Conservation (phyloP, 139 green algal species). For the Tetradesmus obliquus region DNA sequence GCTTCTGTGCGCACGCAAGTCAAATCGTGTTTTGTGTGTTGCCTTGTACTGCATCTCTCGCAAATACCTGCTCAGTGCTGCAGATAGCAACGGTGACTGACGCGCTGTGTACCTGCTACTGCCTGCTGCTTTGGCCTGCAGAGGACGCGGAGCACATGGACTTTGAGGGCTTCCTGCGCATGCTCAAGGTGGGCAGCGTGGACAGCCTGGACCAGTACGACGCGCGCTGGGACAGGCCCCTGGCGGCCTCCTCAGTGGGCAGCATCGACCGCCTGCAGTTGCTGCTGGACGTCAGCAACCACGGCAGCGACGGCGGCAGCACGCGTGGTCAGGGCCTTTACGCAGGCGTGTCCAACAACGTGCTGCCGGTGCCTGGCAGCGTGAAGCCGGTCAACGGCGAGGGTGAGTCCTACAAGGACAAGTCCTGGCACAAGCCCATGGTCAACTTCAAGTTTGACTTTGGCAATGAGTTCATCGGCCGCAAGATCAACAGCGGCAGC, state of each 20-base stretch:
- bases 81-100: background rate
- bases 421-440: slow-evolving; percentile 43
- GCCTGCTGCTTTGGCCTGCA: background rate
- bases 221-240: slow-evolving; percentile 50
- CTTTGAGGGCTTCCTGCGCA: slow-evolving; percentile 59
- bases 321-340: slow-evolving; percentile 15
- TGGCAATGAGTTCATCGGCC: slow-evolving; percentile 29
- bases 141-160: slow-evolving; percentile 49
- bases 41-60: too few relatives aligned
- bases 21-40: too few relatives aligned
- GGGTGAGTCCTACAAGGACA: slow-evolving; percentile 26
- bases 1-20: background rate
- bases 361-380: background rate
- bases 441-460: slow-evolving; percentile 54
- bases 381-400: background rate
- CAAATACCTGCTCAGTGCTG: background rate
- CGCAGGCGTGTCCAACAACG: background rate
- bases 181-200: slow-evolving; percentile 49
- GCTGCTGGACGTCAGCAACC: slow-evolving; percentile 40
- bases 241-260: background rate
- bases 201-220: slow-evolving; percentile 66
- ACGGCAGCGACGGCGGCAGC: slow-evolving; percentile 35
- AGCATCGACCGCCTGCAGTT: slow-evolving; percentile 55
- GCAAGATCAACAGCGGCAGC: background rate
- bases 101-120: background rate